Evolutionary conservation across 225 moss, liverwort and hornwort genomes (phyloP), one percentile per base, ranked within the genome.

Genomic region (Anthoceros angustus): DNA sequence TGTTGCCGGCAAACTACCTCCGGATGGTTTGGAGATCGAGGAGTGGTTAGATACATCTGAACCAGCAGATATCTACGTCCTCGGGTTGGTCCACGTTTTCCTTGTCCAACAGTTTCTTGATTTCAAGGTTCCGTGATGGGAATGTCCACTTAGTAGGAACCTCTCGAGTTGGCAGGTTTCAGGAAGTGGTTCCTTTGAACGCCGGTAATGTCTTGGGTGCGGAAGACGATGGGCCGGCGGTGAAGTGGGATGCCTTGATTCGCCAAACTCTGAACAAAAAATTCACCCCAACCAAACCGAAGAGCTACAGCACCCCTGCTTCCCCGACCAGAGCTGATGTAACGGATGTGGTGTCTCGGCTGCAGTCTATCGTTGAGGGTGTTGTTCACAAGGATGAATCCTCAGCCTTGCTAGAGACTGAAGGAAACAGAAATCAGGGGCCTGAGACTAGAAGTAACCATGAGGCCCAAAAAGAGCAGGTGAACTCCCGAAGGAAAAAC

Each of bases 141-240:
- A 32, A 4, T 32, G 32, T 32, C 32, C 32, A 48, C 18, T 48
- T 2, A 12, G 46, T 48, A 12, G 46, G 9, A 48, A 12, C 5
- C 5, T 12, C 46, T 48, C 46, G 2, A 1, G 2, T 48, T 12
- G 12, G 77, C 90, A 93, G 93, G 62, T 95, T 95, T 74, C 94
- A 95, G 81, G 94, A 95, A 76, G 85, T 95, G 63, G 90, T 95
- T 69, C 94, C 94, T 12, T 72, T 95, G 74, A 95, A 85, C 75
- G 91, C 90, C 67, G 88, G 86, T 74, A 95, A 91, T 79, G 94
- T 95, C 43, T 72, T 95, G 14, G 84, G 86, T 69, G 68, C 86
- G 41, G 90, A 95, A 78, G 85, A 95, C 69, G 82, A 82, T 71
- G 86, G 79, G 62, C 94, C 94, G 74, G 86, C 86, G 67, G 79